Conservation (phyloP, 2,329 filamentous ascomycete species). For the Colletotrichum chrysophilum region DNA sequence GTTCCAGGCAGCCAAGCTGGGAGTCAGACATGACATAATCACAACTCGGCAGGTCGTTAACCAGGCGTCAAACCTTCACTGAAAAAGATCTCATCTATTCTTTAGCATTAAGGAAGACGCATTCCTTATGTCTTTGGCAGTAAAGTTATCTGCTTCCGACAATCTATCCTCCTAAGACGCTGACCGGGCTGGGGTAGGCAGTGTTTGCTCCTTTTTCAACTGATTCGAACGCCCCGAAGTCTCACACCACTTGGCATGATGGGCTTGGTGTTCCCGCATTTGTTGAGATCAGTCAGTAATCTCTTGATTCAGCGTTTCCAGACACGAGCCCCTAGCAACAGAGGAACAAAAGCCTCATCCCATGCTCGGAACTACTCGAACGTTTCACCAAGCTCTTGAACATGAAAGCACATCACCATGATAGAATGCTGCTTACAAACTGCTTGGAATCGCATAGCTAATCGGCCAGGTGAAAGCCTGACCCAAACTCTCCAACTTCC, state of each 20-base stretch:
- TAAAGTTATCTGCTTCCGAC: neutral
- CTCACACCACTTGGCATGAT: no score
- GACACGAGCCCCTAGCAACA: neutral
- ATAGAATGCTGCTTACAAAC: neutral
- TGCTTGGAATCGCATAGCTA: neutral
- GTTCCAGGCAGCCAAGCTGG: neutral
- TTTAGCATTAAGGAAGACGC: neutral
- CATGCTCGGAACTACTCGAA: rapidly evolving
- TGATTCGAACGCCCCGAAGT: neutral
- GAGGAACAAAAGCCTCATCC: neutral
- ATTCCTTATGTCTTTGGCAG: neutral
- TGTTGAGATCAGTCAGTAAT: no score
- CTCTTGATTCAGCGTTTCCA: no score
- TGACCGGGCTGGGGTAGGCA: neutral
- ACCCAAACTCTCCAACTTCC: neutral
- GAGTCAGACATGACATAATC: neutral
- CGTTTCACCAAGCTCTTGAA: neutral
- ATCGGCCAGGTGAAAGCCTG: neutral
- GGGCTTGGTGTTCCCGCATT: no score
- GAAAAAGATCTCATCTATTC: neutral
- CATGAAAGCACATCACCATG: neutral
- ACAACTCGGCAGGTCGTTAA: neutral
- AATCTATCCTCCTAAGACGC: neutral
- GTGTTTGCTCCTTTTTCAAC: neutral
- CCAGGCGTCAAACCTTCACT: neutral